These are phyloP conservation scores for Zygosaccharomyces pseudorouxii DNA, from an alignment of 805 yeast genomes.

Conservation along the genomic window DNA sequence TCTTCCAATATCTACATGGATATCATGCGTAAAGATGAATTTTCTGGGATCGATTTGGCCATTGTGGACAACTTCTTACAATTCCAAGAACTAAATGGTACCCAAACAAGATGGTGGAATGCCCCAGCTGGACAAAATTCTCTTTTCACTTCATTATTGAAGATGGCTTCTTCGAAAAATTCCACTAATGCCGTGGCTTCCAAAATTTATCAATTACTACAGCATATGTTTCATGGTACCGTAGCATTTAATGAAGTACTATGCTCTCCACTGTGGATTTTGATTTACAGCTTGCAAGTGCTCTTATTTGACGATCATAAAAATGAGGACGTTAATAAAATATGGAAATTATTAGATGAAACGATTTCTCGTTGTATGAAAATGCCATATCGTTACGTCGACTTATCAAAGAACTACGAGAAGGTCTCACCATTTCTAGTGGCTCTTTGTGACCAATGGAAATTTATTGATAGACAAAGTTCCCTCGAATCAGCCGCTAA, in stretches of 20 bases:
- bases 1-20: constrained; percentile 37
- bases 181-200: constrained; percentile 30
- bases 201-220: constrained; percentile 49
- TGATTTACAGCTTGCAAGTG: constrained; percentile 46
- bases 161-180: constrained; percentile 42
- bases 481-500: constrained; percentile 27
- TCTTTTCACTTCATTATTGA: constrained; percentile 61
- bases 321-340: constrained; percentile 23
- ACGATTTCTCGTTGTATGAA: constrained; percentile 62
- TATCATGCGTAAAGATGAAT: constrained; percentile 31
- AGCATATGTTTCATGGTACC: constrained; percentile 46
- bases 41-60: constrained; percentile 52
- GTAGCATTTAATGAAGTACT: constrained; percentile 49
- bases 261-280: constrained; percentile 51
- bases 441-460: constrained; percentile 65
- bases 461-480: constrained; percentile 40
- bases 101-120: constrained; percentile 79
- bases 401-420: constrained; percentile 39
- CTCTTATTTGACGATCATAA: constrained; percentile 13
- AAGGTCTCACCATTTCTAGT: constrained; percentile 53
- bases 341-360: constrained; percentile 73
- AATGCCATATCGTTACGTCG: constrained; percentile 83
- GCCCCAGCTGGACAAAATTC: constrained; percentile 46
- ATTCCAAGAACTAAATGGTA: constrained; percentile 49
- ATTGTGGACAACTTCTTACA: constrained; percentile 58